A percentile compares a stretch with the other conserved stretches of the same genome.
Evolutionary conservation across 768 basidiomycete genomes (phyloP).

Genomic region (Coprinellus micaceus): DNA sequence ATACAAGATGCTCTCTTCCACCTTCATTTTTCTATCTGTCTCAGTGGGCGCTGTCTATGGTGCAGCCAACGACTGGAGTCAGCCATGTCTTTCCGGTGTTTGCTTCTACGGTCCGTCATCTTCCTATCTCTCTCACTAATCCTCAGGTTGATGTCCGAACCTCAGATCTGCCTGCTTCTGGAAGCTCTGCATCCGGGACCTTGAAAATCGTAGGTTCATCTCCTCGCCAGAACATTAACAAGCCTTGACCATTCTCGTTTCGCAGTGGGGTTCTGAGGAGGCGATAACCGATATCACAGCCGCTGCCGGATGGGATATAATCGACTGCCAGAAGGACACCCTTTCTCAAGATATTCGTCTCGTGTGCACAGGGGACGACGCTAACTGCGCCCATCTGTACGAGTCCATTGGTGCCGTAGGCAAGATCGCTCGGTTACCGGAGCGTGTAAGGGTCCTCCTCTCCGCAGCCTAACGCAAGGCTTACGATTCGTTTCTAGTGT

Average conservation of each 20-base stretch:
- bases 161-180: neutral
- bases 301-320: constrained; percentile 10
- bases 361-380: constrained; percentile 1
- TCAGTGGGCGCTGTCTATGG: constrained; percentile 13
- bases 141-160: neutral
- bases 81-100: constrained; percentile 34
- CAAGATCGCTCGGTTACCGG: constrained; percentile 45
- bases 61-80: constrained; percentile 40
- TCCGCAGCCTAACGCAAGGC: neutral
- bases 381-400: constrained; percentile 8
- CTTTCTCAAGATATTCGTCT: constrained; percentile 6
- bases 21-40: neutral
- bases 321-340: constrained; percentile 6
- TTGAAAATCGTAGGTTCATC: constrained; percentile 2
- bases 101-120: constrained; percentile 33
- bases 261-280: constrained; percentile 1
- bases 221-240: neutral
- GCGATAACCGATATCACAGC: constrained; percentile 9
- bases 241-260: neutral
- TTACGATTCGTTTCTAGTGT: constrained; percentile 6
- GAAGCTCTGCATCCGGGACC: neutral
- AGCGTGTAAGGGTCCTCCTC: constrained; percentile 35
- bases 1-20: neutral
- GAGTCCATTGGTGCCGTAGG: neutral
- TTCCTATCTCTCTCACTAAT: neutral